Evolutionary conservation across 2,329 filamentous ascomycete species (phyloP).

Genomic region (Cadophora gregata): DNA sequence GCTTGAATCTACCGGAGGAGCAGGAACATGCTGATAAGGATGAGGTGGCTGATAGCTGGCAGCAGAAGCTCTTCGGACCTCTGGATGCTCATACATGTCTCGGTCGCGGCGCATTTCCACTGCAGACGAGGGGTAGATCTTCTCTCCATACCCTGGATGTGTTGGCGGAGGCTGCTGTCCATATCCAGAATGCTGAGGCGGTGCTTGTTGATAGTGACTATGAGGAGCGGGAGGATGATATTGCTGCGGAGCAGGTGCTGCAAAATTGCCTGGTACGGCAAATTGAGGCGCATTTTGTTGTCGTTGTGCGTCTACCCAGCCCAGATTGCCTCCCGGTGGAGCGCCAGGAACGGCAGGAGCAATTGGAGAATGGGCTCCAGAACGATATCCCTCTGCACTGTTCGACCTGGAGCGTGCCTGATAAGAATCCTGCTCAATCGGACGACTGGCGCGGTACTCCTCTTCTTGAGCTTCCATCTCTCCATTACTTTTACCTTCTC

Average conservation of each 20-base stretch:
- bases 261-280: slow-evolving; percentile 7
- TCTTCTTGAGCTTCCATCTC: slow-evolving; percentile 62
- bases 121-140: not conserved
- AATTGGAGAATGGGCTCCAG: slow-evolving; percentile 22
- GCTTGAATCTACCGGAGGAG: slow-evolving; percentile 31
- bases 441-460: slow-evolving; percentile 55
- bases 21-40: slow-evolving; percentile 16
- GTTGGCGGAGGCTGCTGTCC: slow-evolving; percentile 6
- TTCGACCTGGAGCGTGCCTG: slow-evolving; percentile 39
- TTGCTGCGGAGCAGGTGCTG: slow-evolving; percentile 30
- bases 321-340: slow-evolving; percentile 42
- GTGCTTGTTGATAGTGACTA: slow-evolving; percentile 25
- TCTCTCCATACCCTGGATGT: slow-evolving; percentile 1
- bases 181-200: slow-evolving; percentile 1
- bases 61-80: slow-evolving; percentile 34
- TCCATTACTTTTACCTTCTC: slow-evolving; percentile 69
- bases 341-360: slow-evolving; percentile 41
- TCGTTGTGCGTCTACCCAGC: slow-evolving; percentile 12
- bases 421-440: slow-evolving; percentile 41
- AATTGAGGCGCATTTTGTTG: slow-evolving; percentile 27
- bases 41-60: slow-evolving; percentile 9
- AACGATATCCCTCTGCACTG: slow-evolving; percentile 23
- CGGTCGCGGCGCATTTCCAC: slow-evolving; percentile 23
- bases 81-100: slow-evolving; percentile 31
- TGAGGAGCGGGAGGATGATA: slow-evolving; percentile 37